Evolutionary conservation across 2,329 filamentous ascomycete species (phyloP).

Genomic region (Blastomyces silverae): DNA sequence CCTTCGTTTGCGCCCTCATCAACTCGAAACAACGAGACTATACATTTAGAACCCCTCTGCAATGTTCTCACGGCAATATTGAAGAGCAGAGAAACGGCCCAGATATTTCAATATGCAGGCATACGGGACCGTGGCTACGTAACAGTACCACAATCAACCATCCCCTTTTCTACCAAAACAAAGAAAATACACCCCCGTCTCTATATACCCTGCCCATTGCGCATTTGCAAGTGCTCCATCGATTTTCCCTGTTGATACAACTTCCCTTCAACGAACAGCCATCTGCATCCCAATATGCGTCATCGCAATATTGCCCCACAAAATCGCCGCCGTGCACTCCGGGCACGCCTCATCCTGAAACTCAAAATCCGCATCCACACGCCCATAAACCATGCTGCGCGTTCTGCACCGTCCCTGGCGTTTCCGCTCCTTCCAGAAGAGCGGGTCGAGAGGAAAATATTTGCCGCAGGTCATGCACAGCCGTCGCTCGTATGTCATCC

Average conservation of each 20-base stretch:
- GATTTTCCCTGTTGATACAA: neutral
- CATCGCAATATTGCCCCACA: slow-evolving; percentile 10
- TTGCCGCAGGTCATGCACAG: slow-evolving; percentile 18
- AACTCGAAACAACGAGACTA: neutral
- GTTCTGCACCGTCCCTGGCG: slow-evolving; percentile 13
- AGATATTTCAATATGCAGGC: neutral
- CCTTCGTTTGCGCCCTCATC: neutral
- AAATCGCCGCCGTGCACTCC: slow-evolving; percentile 18
- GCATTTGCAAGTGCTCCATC: neutral
- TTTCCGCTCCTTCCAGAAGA: slow-evolving; percentile 16
- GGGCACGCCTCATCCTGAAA: slow-evolving; percentile 18
- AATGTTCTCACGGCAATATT: neutral
- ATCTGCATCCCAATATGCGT: slow-evolving; percentile 14
- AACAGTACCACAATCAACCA: neutral
- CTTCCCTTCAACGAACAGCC: slow-evolving; percentile 2
- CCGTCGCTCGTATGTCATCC: slow-evolving; percentile 11
- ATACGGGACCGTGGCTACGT: neutral
- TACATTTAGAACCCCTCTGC: neutral
- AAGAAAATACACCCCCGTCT: neutral
- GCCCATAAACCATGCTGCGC: slow-evolving; percentile 17
- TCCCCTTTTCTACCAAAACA: neutral
- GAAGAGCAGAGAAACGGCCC: neutral
- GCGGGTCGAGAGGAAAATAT: slow-evolving; percentile 16
- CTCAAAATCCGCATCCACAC: slow-evolving; percentile 14
- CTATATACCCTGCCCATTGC: neutral